These are phyloP conservation scores for Sporisorium scitamineum DNA, from an alignment of 1,284 basidiomycete species.

Conservation along the genomic window DNA sequence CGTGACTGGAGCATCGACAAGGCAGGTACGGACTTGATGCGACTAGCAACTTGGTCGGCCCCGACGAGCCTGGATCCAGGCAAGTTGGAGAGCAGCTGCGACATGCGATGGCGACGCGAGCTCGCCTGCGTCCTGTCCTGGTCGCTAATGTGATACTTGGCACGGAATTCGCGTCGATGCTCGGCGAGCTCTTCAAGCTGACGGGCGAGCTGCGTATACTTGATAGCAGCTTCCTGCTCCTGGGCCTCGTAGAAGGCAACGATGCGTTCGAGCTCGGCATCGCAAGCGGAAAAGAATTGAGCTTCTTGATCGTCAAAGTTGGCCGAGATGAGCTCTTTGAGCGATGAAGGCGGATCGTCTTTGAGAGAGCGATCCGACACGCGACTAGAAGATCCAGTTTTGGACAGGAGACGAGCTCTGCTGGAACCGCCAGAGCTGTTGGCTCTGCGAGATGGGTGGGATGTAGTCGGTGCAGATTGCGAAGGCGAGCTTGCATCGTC, in stretches of 20 bases:
- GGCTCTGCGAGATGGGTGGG: slow-evolving; percentile 7
- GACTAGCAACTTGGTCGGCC: slow-evolving; percentile 14
- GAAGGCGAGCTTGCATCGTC: slow-evolving; percentile 4
- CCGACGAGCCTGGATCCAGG: slow-evolving; percentile 18
- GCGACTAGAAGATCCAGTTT: slow-evolving; percentile 14
- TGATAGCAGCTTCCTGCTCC: slow-evolving; percentile 77
- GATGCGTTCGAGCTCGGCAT: slow-evolving; percentile 58
- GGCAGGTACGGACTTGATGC: slow-evolving; percentile 17
- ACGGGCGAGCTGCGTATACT: slow-evolving; percentile 74
- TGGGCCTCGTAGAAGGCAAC: slow-evolving; percentile 78
- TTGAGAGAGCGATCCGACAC: slow-evolving; percentile 25
- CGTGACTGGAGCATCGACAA: background rate
- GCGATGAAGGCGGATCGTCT: slow-evolving; percentile 19
- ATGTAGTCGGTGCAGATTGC: background rate
- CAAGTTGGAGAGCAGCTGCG: slow-evolving; percentile 33
- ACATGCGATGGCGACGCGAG: slow-evolving; percentile 19
- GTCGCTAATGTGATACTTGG: slow-evolving; percentile 43
- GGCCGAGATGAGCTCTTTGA: slow-evolving; percentile 67
- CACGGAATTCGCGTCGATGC: slow-evolving; percentile 61
- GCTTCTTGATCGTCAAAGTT: slow-evolving; percentile 79
- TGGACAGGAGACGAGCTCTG: slow-evolving; percentile 14
- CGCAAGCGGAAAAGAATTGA: slow-evolving; percentile 71
- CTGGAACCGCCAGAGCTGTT: slow-evolving; percentile 19
- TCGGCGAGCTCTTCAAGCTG: slow-evolving; percentile 74
- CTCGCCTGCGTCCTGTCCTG: slow-evolving; percentile 10